phyloP scores from a whole-genome alignment of 306 rosid genomes.

The Styphnolobium japonicum region DNA sequence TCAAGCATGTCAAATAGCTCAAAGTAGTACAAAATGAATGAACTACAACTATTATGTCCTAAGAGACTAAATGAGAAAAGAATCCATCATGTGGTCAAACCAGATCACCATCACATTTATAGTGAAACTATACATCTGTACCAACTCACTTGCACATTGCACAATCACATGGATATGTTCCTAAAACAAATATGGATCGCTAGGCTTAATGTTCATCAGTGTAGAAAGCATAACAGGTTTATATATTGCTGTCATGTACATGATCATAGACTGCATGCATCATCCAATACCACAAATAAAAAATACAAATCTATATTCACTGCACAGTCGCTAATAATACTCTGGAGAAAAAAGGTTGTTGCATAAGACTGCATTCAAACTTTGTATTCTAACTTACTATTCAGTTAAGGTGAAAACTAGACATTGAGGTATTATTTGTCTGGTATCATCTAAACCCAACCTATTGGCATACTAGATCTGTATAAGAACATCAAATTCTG shows the following conservation, averaged over 20 bases:
- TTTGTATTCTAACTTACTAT: neutral
- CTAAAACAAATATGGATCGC: neutral
- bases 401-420: neutral
- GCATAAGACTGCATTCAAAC: neutral
- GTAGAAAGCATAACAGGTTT: slow-evolving; percentile 4
- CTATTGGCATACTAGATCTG: neutral
- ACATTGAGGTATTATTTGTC: neutral
- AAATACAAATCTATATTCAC: neutral
- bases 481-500: neutral
- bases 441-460: neutral
- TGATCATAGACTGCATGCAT: neutral
- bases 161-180: slow-evolving; percentile 8
- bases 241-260: neutral
- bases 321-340: neutral
- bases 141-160: neutral
- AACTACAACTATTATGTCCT: neutral
- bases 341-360: neutral
- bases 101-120: neutral
- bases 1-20: neutral
- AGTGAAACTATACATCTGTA: neutral
- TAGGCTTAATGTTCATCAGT: neutral
- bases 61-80: neutral
- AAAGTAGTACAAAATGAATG: neutral
- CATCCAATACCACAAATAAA: neutral
- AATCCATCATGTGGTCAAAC: neutral